A percentile compares a stretch with the other conserved stretches of the same genome.
Conservation (phyloP, 192 early-diverging fungal genomes). For the Dissophora globulifera region DNA sequence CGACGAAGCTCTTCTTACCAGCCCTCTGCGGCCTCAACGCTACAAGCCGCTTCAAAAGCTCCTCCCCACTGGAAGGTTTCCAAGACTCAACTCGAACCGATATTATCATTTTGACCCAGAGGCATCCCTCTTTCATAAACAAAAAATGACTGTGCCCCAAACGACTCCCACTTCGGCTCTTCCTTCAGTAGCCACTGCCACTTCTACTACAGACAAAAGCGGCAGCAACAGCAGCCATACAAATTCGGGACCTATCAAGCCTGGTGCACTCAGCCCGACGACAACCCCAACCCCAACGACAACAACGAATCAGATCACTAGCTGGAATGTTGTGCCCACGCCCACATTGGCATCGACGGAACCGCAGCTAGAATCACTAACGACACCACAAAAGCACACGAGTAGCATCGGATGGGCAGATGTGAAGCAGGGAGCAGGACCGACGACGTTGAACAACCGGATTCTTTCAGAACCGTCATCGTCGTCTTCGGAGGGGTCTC, state of each 20-base stretch:
- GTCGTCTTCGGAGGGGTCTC: too few relatives aligned
- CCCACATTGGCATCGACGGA: background rate
- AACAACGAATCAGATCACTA: background rate
- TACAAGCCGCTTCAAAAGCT: constrained; percentile 1
- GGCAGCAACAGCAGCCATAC: too few relatives aligned
- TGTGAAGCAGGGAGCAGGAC: background rate
- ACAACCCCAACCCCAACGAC: constrained; percentile 1
- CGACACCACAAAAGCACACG: background rate
- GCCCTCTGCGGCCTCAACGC: constrained; percentile 7
- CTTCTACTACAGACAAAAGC: too few relatives aligned
- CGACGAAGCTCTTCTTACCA: too few relatives aligned
- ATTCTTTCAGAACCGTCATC: background rate
- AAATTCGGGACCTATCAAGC: too few relatives aligned
- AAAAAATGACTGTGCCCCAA: constrained; percentile 6
- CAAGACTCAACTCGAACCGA: constrained; percentile 22
- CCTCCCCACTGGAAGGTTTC: constrained; percentile 11
- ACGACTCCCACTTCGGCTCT: background rate
- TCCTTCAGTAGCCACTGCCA: too few relatives aligned
- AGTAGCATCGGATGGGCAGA: constrained; percentile 12
- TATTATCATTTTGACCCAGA: constrained; percentile 45
- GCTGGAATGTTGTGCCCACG: background rate
- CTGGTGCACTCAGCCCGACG: too few relatives aligned
- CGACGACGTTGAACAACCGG: background rate
- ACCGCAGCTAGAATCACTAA: background rate
- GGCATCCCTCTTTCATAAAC: constrained; percentile 15